These are phyloP conservation scores for Acacia crassicarpa DNA, from an alignment of 306 rosid genomes.

Conservation along the genomic window DNA sequence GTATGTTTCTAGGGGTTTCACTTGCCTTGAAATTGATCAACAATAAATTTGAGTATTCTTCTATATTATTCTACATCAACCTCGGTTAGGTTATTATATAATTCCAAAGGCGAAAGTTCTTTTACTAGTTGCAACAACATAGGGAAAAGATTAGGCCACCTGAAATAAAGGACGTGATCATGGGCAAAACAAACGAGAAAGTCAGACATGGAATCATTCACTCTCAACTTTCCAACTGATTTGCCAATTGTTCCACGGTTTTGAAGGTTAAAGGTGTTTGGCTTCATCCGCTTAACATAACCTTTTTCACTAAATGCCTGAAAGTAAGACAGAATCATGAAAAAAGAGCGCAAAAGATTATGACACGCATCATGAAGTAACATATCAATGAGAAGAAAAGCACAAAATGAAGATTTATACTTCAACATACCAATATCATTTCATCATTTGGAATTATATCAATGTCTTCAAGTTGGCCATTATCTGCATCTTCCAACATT, in stretches of 20 bases:
- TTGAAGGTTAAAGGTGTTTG: constrained; percentile 84
- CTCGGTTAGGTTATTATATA: background rate
- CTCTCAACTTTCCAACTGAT: constrained; percentile 96
- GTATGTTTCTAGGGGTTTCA: background rate
- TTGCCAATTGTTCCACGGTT: constrained; percentile 97
- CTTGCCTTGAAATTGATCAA: constrained; percentile 15
- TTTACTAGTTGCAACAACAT: constrained; percentile 6
- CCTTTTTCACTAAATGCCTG: constrained; percentile 96
- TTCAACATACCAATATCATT: constrained; percentile 73
- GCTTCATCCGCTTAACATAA: constrained; percentile 94
- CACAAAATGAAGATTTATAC: constrained; percentile 8
- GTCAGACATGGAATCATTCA: constrained; percentile 94
- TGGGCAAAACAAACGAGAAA: constrained; percentile 91
- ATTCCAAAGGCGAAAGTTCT: constrained; percentile 3
- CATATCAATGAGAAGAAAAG: background rate
- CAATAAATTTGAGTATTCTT: background rate
- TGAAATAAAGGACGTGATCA: constrained; percentile 92
- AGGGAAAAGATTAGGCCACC: constrained; percentile 45
- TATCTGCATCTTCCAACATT: constrained; percentile 71
- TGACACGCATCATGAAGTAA: constrained; percentile 1
- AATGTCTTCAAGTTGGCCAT: constrained; percentile 94
- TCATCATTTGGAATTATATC: constrained; percentile 98
- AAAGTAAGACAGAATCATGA: constrained; percentile 27
- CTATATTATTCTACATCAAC: constrained; percentile 10
- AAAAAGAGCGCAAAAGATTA: background rate